phyloP scores from a whole-genome alignment of 164 flowering plant genomes.

The Nymphaea thermarum region DNA sequence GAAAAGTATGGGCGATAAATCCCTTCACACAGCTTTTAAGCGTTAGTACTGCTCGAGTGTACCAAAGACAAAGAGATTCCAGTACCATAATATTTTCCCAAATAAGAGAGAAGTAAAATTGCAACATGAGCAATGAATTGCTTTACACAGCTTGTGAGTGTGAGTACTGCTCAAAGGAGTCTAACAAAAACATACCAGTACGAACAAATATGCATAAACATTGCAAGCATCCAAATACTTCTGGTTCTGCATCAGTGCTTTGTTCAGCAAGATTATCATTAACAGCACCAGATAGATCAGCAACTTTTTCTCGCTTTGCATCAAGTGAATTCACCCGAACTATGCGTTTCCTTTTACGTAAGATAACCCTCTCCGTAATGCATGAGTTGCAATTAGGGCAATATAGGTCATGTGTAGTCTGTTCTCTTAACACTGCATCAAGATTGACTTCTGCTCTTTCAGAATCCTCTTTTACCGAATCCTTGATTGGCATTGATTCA shows the following conservation, averaged over 20 bases:
- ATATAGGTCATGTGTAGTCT: slow-evolving; percentile 66
- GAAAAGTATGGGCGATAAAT: too few relatives aligned
- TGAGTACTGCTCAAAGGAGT: not conserved
- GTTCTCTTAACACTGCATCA: slow-evolving; percentile 53
- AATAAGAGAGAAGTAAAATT: not conserved
- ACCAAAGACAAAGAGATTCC: not conserved
- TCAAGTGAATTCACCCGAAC: slow-evolving; percentile 10
- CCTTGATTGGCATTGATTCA: slow-evolving; percentile 4
- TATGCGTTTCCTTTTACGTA: slow-evolving; percentile 43
- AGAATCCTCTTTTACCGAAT: slow-evolving; percentile 10
- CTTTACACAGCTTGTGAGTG: not conserved
- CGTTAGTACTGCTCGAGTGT: not conserved
- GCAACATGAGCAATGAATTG: not conserved
- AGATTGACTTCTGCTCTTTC: slow-evolving; percentile 40
- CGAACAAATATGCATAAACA: slow-evolving; percentile 70
- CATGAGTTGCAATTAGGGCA: slow-evolving; percentile 83
- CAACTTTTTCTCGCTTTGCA: slow-evolving; percentile 23
- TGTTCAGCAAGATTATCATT: slow-evolving; percentile 1
- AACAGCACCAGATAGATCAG: slow-evolving; percentile 4
- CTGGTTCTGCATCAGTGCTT: slow-evolving; percentile 18
- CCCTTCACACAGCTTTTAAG: too few relatives aligned
- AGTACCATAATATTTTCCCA: not conserved
- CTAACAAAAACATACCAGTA: slow-evolving; percentile 28
- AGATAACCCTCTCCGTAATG: slow-evolving; percentile 61
- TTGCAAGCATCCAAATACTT: slow-evolving; percentile 58